A percentile compares a stretch with the other conserved stretches of the same genome.
phyloP scores from a whole-genome alignment of 257 asterid species.

The Gentiana dahurica region DNA sequence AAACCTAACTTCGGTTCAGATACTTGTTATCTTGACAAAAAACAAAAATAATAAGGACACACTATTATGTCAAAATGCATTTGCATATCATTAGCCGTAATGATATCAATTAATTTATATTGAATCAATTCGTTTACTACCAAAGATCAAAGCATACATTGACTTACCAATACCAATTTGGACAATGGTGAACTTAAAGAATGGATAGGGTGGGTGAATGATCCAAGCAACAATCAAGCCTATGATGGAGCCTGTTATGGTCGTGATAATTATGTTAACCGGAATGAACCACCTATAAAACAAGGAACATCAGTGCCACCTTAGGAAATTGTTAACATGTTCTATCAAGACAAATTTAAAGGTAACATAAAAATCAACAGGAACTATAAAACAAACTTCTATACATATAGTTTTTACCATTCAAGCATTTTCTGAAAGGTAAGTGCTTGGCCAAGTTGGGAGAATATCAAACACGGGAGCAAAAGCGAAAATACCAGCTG shows the following conservation, averaged over 20 bases:
- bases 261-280: conserved; percentile 65
- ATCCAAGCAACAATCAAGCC: conserved; percentile 68
- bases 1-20: too few species aligned
- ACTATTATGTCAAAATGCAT: too few species aligned
- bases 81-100: too few species aligned
- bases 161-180: conserved; percentile 87
- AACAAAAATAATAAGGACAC: too few species aligned
- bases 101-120: too few species aligned
- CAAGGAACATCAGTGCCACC: conserved; percentile 11
- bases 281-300: conserved; percentile 98
- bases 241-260: conserved; percentile 79
- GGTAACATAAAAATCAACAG: not conserved
- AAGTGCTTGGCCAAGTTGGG: conserved; percentile 95
- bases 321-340: not conserved
- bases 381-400: not conserved
- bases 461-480: conserved; percentile 90
- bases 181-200: conserved; percentile 73
- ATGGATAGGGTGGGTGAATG: conserved; percentile 80
- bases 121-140: too few species aligned
- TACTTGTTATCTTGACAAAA: too few species aligned
- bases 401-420: conserved; percentile 36
- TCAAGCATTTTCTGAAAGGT: conserved; percentile 57
- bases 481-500: conserved; percentile 97
- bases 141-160: too few species aligned
- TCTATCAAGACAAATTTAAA: not conserved